phyloP scores from a whole-genome alignment of 352 stramenopile genomes.

The Pythium sukuiense region DNA sequence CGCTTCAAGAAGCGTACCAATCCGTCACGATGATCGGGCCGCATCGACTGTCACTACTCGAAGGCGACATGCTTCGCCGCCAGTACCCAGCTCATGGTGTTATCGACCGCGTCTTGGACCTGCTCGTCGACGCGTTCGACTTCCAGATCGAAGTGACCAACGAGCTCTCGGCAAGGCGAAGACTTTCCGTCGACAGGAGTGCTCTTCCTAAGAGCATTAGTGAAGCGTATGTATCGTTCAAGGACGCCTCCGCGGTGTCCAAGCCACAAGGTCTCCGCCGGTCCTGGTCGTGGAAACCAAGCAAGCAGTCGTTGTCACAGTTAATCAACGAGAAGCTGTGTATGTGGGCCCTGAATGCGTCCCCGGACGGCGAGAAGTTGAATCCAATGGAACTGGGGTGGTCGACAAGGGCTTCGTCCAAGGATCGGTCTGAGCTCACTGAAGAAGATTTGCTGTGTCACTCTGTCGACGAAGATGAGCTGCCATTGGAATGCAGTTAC shows the following conservation, averaged over 20 bases:
- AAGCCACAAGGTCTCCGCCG: neutral
- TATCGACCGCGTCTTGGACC: conserved; percentile 39
- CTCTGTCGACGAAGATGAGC: conserved; percentile 23
- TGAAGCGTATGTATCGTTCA: conserved; percentile 7
- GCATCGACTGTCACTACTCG: conserved; percentile 39
- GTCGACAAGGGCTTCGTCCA: neutral
- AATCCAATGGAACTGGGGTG: conserved; percentile 34
- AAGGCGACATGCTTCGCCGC: conserved; percentile 32
- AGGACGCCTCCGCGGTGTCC: neutral
- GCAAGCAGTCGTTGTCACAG: conserved; percentile 16
- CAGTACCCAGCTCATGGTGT: conserved; percentile 19
- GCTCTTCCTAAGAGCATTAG: conserved; percentile 1
- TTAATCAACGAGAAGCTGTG: conserved; percentile 32
- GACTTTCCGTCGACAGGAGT: conserved; percentile 2
- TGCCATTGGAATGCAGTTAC: conserved; percentile 23
- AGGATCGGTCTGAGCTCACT: neutral
- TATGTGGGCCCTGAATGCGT: conserved; percentile 30
- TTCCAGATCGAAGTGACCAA: conserved; percentile 33
- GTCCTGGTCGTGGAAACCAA: conserved; percentile 7
- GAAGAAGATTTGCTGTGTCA: conserved; percentile 18
- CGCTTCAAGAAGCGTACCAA: conserved; percentile 22
- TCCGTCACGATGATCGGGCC: conserved; percentile 21
- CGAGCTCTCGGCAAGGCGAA: neutral
- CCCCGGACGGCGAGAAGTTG: conserved; percentile 15
- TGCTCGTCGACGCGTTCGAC: conserved; percentile 36